phyloP scores from a whole-genome alignment of 164 flowering plant genomes.

The Kalanchoe fedtschenkoi region DNA sequence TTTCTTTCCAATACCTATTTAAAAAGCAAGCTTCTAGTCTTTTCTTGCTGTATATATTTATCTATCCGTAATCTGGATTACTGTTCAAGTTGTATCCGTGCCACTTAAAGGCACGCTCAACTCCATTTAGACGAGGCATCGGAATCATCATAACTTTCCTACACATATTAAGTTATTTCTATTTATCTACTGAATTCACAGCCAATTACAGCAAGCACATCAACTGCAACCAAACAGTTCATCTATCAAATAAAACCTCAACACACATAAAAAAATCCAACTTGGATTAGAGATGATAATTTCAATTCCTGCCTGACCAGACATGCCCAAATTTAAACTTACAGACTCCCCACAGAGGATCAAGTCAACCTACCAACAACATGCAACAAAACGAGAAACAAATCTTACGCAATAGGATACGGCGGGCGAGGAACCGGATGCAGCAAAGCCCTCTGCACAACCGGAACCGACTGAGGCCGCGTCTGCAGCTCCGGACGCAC shows the following conservation, averaged over 20 bases:
- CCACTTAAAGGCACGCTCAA: neutral
- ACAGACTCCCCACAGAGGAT: neutral
- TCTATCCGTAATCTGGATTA: neutral
- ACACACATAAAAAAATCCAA: neutral
- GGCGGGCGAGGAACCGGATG: slow-evolving; percentile 10
- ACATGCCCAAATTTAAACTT: neutral
- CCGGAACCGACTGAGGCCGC: slow-evolving; percentile 5
- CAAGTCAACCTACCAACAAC: neutral
- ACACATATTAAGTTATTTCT: neutral
- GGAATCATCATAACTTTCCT: neutral
- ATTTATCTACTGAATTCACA: neutral
- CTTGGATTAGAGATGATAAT: too few species aligned
- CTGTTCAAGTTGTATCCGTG: neutral
- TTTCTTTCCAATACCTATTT: too few species aligned
- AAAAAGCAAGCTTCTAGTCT: neutral
- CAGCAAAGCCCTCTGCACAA: slow-evolving; percentile 8
- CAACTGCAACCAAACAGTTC: neutral
- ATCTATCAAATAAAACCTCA: neutral
- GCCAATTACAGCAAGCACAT: neutral
- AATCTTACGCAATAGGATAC: slow-evolving; percentile 11
- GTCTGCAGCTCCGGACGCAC: slow-evolving; percentile 3
- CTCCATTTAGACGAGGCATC: neutral
- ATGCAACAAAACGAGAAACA: neutral
- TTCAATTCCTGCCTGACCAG: neutral
- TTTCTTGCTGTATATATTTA: neutral